Conservation (phyloP, 2,329 filamentous ascomycete species). For the Epichloe elymi region DNA sequence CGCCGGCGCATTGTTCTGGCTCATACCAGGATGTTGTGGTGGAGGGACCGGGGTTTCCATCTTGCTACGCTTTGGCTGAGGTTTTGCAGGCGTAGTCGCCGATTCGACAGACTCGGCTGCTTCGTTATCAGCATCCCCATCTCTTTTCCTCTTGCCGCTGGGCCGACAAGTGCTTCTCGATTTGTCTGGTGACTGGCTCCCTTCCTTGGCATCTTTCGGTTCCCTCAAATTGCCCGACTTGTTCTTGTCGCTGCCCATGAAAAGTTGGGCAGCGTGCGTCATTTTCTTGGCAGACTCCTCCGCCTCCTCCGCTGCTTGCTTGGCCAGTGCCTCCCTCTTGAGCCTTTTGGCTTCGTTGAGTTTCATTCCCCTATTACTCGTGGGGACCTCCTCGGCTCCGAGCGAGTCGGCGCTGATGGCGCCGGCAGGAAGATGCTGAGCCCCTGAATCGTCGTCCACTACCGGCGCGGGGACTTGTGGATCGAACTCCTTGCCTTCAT, state of each 20-base stretch:
- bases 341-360: conserved; percentile 66
- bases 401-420: conserved; percentile 45
- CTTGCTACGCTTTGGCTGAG: conserved; percentile 38
- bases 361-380: conserved; percentile 63
- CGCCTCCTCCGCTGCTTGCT: conserved; percentile 48
- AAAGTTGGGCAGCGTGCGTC: conserved; percentile 31
- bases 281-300: conserved; percentile 43
- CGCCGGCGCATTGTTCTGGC: conserved; percentile 15
- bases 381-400: conserved; percentile 46
- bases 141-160: conserved; percentile 33
- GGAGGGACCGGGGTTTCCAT: conserved; percentile 44
- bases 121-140: conserved; percentile 20
- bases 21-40: conserved; percentile 22
- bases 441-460: conserved; percentile 36
- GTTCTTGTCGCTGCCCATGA: conserved; percentile 19
- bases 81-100: conserved; percentile 17
- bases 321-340: conserved; percentile 52
- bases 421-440: conserved; percentile 42
- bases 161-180: conserved; percentile 19
- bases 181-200: conserved; percentile 13
- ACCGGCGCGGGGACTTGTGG: conserved; percentile 20
- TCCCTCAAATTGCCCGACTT: conserved; percentile 10
- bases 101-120: conserved; percentile 15
- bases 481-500: conserved; percentile 49
- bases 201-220: conserved; percentile 13